Conservation (phyloP, 2,329 filamentous ascomycete genomes). For the Talaromyces sp. region DNA sequence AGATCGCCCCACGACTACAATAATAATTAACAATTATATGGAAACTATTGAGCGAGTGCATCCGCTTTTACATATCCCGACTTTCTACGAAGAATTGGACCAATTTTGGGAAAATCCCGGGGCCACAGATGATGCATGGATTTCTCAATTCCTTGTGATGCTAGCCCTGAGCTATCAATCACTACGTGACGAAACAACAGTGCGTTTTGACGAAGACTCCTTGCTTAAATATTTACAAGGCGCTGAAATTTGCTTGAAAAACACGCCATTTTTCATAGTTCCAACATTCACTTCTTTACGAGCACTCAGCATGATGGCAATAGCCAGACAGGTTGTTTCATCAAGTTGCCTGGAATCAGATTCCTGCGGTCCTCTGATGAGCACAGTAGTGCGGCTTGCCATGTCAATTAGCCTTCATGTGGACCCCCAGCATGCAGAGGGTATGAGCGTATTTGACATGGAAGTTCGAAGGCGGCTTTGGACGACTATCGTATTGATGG, state of each 20-base stretch:
- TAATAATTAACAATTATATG: constrained; percentile 7
- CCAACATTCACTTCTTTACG: constrained; percentile 14
- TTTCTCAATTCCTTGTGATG: constrained; percentile 15
- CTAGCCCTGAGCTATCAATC: constrained; percentile 13
- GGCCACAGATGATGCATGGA: constrained; percentile 13
- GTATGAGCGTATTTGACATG: constrained; percentile 33
- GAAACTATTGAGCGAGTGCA: constrained; percentile 9
- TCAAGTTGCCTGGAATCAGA: constrained; percentile 15
- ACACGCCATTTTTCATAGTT: constrained; percentile 11
- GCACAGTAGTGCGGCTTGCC: constrained; percentile 45
- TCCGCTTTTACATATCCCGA: constrained; percentile 32
- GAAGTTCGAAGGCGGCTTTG: constrained; percentile 51
- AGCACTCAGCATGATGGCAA: constrained; percentile 16
- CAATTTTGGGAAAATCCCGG: constrained; percentile 24
- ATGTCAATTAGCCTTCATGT: constrained; percentile 50
- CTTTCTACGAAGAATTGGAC: constrained; percentile 33
- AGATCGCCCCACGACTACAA: constrained; percentile 1
- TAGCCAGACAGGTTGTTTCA: constrained; percentile 13
- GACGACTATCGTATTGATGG: constrained; percentile 52
- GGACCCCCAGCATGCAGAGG: constrained; percentile 27
- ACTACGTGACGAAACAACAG: constrained; percentile 2
- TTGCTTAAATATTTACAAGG: constrained; percentile 10
- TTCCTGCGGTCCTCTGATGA: constrained; percentile 15
- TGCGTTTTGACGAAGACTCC: constrained; percentile 2
- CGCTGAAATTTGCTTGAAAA: constrained; percentile 14